Evolutionary conservation across 495 filamentous ascomycete species (phyloP), one percentile per base, ranked within the genome.

Genomic region (Thozetella sp.): DNA sequence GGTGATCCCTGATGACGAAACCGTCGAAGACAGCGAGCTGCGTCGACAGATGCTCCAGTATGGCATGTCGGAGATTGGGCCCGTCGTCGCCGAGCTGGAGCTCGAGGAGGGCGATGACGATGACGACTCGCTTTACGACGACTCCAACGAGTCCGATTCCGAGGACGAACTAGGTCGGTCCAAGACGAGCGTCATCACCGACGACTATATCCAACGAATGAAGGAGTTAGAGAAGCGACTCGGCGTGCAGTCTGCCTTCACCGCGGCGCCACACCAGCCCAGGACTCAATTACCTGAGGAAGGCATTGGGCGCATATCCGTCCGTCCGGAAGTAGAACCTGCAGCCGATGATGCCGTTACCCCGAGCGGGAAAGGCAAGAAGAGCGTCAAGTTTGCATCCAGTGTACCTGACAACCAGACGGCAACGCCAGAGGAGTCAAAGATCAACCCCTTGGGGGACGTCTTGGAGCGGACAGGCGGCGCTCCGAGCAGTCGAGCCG

Each of bases 41-140:
- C 90, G 96, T 12, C 85, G 88, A 55, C 86, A 97, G 63, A 98
- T 99, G 95, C 74, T 97, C n/a, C 79, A 90, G 59, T 98, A 97
- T 65, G 88, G 88, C 51, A 84, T 95, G 71, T 78, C 73, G 22
- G 93, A 97, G 63, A 87, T 99, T 55, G 91, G 91, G 1, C 84
- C 91, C 23, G 90, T 99, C 1, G 94, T 99, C 6, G 94, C 94
- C n/a, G 93, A 97, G 75, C 79, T 99, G 27, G 84, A 95, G 57
- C 68, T 99, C 13, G 92, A 97, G 51, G 90, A 93, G 27, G 85
- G 83, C 24, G 84, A 76, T 50, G 78, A 72, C 30, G 76, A 81
- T n/a, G 83, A 86, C 22, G 81, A 86, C 27, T 71, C 81, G 19
- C 78, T 84, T 3, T 67, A 76, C 25, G 75, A 79, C 2, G 77